phyloP scores from a whole-genome alignment of 176 grass and related monocot species.

The Oryza glaberrima region DNA sequence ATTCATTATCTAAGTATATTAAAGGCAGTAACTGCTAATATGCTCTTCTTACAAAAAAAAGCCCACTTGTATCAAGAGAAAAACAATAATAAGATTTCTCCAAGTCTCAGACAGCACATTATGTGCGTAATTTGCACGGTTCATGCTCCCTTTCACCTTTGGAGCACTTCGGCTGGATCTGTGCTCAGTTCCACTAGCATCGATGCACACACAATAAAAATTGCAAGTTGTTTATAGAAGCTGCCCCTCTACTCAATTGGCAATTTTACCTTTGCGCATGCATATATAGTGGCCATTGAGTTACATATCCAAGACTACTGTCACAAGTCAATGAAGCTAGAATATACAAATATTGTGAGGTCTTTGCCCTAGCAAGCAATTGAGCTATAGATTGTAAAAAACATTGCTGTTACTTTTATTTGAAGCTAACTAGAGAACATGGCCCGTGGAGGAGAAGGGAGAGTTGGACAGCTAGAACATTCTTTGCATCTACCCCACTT shows the following conservation, averaged over 20 bases:
- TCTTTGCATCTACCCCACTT: constrained; percentile 42
- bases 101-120: background rate
- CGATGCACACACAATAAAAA: background rate
- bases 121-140: constrained; percentile 12
- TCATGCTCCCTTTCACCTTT: background rate
- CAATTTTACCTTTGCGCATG: background rate
- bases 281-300: background rate
- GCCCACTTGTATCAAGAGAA: background rate
- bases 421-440: constrained; percentile 6
- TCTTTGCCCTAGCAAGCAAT: background rate
- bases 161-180: background rate
- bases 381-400: constrained; percentile 4
- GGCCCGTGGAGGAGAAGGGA: background rate
- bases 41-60: background rate
- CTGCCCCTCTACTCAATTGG: background rate
- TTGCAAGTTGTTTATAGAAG: background rate
- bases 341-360: background rate
- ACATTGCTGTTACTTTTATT: constrained; percentile 28
- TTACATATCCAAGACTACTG: background rate
- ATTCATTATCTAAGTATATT: too few species aligned
- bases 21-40: background rate
- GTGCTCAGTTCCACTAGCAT: background rate
- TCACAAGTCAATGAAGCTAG: constrained; percentile 32
- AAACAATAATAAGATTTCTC: background rate
- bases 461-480: constrained; percentile 44